Conservation (phyloP, 2,329 filamentous ascomycete genomes). For the Pseudocercospora musae region DNA sequence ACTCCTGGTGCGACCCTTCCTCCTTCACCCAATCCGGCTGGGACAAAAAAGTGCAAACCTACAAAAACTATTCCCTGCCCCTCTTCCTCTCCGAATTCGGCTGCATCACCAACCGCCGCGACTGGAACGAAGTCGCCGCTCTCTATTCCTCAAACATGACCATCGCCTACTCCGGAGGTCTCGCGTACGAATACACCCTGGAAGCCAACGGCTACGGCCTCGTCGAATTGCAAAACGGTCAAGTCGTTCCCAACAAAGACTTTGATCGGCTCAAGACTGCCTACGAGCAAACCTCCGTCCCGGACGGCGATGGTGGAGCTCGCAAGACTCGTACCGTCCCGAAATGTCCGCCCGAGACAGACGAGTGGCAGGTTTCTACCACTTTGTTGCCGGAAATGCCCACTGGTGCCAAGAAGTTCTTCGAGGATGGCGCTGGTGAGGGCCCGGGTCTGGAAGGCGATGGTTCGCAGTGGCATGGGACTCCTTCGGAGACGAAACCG, state of each 20-base stretch:
- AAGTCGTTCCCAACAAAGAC: slow-evolving; percentile 59
- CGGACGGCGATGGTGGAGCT: slow-evolving; percentile 58
- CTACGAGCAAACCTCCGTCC: slow-evolving; percentile 50
- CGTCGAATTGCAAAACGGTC: slow-evolving; percentile 58
- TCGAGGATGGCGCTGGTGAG: slow-evolving; percentile 56
- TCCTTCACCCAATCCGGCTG: slow-evolving; percentile 70
- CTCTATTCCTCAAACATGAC: slow-evolving; percentile 85
- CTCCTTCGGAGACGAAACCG: slow-evolving; percentile 48
- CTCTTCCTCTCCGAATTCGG: slow-evolving; percentile 95
- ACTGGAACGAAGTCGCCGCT: slow-evolving; percentile 74
- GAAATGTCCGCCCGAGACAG: slow-evolving; percentile 53
- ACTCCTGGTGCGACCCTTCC: slow-evolving; percentile 75
- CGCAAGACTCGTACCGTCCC: slow-evolving; percentile 46
- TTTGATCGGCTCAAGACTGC: slow-evolving; percentile 58
- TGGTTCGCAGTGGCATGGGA: slow-evolving; percentile 47
- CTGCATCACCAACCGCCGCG: slow-evolving; percentile 75
- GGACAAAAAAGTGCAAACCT: slow-evolving; percentile 83
- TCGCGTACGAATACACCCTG: slow-evolving; percentile 90
- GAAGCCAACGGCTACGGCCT: slow-evolving; percentile 79
- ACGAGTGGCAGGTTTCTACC: slow-evolving; percentile 56
- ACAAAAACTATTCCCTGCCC: slow-evolving; percentile 78
- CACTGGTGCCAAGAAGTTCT: slow-evolving; percentile 51
- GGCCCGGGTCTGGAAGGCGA: slow-evolving; percentile 53
- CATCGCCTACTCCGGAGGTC: slow-evolving; percentile 83
- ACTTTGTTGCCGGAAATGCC: slow-evolving; percentile 56